phyloP scores from a whole-genome alignment of 352 stramenopile genomes.

The Pythium brachiatum region DNA sequence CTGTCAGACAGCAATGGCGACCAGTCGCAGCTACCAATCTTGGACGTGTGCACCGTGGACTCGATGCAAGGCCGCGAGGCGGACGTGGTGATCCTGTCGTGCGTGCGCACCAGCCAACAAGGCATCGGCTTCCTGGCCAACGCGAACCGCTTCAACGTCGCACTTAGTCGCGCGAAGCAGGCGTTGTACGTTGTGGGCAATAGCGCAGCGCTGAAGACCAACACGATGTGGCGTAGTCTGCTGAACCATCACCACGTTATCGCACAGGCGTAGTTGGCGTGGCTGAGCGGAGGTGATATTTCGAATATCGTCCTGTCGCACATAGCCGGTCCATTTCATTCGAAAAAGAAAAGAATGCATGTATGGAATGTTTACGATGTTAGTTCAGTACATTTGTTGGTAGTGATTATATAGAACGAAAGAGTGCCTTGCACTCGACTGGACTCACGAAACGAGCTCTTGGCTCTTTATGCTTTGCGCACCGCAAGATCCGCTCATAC shows the following conservation, averaged over 20 bases:
- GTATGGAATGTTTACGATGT: too few species aligned
- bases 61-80: conserved; percentile 7
- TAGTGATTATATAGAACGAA: background rate
- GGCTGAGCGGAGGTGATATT: too few species aligned
- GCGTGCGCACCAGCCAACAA: background rate
- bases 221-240: background rate
- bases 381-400: background rate
- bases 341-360: background rate
- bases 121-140: conserved; percentile 1
- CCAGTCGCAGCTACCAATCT: background rate
- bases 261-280: background rate
- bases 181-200: conserved; percentile 7
- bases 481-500: background rate
- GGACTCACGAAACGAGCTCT: background rate
- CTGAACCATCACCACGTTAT: background rate
- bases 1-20: background rate
- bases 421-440: background rate
- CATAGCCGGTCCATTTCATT: background rate
- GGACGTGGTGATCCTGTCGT: conserved; percentile 5
- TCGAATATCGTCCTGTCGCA: background rate
- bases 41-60: conserved; percentile 3
- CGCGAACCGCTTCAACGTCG: conserved; percentile 6
- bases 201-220: background rate
- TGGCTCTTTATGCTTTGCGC: too few species aligned
- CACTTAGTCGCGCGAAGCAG: conserved; percentile 1